A percentile compares a stretch with the other conserved stretches of the same genome.
Evolutionary conservation across 176 grass and related monocot genomes (phyloP).

Genomic region (Paspalum vaginatum): DNA sequence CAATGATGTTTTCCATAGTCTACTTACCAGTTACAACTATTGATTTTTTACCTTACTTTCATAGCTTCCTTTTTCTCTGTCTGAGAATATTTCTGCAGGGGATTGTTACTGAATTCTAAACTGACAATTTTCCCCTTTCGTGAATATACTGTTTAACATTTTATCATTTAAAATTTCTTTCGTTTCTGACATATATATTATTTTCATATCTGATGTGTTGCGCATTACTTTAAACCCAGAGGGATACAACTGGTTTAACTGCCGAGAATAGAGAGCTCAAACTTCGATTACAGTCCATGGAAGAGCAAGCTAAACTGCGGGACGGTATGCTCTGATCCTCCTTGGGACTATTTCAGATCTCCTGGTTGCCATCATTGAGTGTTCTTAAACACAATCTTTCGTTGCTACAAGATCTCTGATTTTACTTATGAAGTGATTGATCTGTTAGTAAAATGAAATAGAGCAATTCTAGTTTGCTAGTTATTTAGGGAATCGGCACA

Average conservation of each 20-base stretch:
- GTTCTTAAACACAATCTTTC: slow-evolving; percentile 6
- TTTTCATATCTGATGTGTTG: slow-evolving; percentile 30
- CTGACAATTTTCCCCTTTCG: neutral
- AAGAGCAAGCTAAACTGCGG: slow-evolving; percentile 93
- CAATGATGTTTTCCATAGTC: neutral
- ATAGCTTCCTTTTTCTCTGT: neutral
- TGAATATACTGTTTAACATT: slow-evolving; percentile 12
- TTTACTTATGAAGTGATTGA: neutral
- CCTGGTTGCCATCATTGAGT: neutral
- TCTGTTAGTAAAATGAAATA: slow-evolving; percentile 16
- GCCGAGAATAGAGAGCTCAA: slow-evolving; percentile 96
- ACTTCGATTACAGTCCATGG: slow-evolving; percentile 90
- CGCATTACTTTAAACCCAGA: slow-evolving; percentile 57
- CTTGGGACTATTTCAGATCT: neutral
- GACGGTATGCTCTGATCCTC: slow-evolving; percentile 67
- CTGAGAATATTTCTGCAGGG: slow-evolving; percentile 27
- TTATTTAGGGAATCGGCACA: slow-evolving; percentile 8
- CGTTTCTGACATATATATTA: neutral
- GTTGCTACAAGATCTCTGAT: neutral
- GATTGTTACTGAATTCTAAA: neutral
- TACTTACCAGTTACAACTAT: neutral
- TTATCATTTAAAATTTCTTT: slow-evolving; percentile 2
- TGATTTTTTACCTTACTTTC: slow-evolving; percentile 8
- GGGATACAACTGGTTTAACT: slow-evolving; percentile 87
- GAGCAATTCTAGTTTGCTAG: slow-evolving; percentile 5